Evolutionary conservation across 2,329 filamentous ascomycete genomes (phyloP), one percentile per base, ranked within the genome.

Genomic region (Claviceps capensis): DNA sequence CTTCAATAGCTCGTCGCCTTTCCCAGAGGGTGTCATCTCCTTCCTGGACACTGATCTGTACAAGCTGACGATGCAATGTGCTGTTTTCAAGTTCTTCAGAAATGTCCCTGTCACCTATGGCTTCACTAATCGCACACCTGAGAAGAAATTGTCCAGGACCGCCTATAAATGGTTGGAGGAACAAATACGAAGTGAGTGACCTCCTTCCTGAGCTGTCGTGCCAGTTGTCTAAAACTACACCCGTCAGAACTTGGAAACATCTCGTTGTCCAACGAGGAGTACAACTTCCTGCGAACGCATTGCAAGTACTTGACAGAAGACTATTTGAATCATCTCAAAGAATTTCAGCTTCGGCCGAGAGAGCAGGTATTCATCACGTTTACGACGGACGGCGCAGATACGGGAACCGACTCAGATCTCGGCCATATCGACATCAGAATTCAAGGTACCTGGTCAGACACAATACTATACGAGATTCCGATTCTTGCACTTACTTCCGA

Each of bases 21-120:
- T 77, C 56, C 83, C 85, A 4, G 85, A 87, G 69, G 87, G 86
- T 49, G 81, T 91, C 63, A 86, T 82, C 62, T 91, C 86, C 63
- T 85, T 93, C 63, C 75, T 93, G 51, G 87, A 93, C 63, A 91
- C 86, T 16, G 81, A 84, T 59, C 64, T 98, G 55, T 98, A 96
- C 79, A 98, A 98, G 70, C 71, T 98, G 69, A 98, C 93, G 19
- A 98, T 98, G 93, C 93, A 98, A 83, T 95, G 87, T 65, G 89
- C 89, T 55, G 85, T 97, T 58, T 78, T 94, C 59, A 94, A 94
- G 69, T 94, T 90, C 72, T 97, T 95, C 68, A 85, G 85, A 37
- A 76, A 90, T 53, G 72, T 82, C 61, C 79, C 83, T 45, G 93
- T 97, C 53, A 89, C 87, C 2, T 98, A 97, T 65, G 82, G 86